phyloP scores from a whole-genome alignment of 768 basidiomycete genomes.

The Clathrus columnatus region DNA sequence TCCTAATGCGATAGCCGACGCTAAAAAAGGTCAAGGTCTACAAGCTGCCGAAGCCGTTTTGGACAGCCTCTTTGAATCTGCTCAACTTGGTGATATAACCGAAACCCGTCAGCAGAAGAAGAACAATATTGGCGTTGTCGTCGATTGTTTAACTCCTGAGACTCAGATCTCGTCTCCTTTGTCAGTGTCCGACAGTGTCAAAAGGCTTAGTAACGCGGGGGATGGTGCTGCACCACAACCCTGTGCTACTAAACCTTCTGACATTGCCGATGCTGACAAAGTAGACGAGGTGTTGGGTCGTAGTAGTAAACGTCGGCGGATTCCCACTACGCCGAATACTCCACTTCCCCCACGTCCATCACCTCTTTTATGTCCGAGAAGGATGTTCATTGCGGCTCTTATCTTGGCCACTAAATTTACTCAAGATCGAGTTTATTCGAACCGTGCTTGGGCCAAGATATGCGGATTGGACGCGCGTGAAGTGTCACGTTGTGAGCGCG shows the following conservation, averaged over 20 bases:
- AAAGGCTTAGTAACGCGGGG: background rate
- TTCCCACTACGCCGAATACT: conserved; percentile 15
- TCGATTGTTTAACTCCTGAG: background rate
- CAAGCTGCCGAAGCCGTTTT: conserved; percentile 7
- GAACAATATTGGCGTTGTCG: background rate
- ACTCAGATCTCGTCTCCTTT: conserved; percentile 1
- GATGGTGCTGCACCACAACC: background rate
- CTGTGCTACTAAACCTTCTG: conserved; percentile 2
- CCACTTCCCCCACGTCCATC: conserved; percentile 49
- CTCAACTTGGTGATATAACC: background rate
- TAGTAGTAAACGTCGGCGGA: conserved; percentile 4
- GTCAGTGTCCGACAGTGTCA: background rate
- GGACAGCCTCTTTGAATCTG: conserved; percentile 8
- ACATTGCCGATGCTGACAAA: conserved; percentile 2
- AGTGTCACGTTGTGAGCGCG: conserved; percentile 82
- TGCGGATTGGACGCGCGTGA: conserved; percentile 82
- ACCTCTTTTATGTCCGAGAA: conserved; percentile 78
- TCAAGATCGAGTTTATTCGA: conserved; percentile 90
- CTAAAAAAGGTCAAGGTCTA: conserved; percentile 29
- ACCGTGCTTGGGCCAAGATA: conserved; percentile 89
- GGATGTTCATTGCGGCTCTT: conserved; percentile 80
- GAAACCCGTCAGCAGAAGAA: background rate
- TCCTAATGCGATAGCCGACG: conserved; percentile 48
- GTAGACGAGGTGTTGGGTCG: background rate
- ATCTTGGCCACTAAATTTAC: conserved; percentile 89